phyloP scores from a whole-genome alignment of 257 asterid species.

The Verbascum thapsus region DNA sequence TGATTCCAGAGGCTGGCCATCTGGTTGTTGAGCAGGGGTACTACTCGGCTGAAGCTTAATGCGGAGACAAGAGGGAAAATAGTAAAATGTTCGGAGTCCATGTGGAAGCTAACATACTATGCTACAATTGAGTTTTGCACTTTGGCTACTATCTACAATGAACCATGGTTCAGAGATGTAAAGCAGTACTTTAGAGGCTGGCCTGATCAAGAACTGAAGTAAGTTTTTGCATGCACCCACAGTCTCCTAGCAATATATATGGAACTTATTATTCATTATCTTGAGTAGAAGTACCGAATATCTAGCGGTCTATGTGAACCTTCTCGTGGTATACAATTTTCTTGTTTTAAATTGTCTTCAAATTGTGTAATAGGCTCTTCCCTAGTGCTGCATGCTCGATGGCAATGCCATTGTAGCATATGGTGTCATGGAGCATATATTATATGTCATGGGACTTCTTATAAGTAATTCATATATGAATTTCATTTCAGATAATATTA shows the following conservation, averaged over 20 bases:
- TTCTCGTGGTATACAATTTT: conserved; percentile 5
- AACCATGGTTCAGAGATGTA: conserved; percentile 75
- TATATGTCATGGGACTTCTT: too few relatives aligned
- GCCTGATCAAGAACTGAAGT: conserved; percentile 83
- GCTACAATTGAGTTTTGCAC: conserved; percentile 64
- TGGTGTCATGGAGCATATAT: too few relatives aligned
- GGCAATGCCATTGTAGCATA: not conserved
- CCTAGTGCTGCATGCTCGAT: not conserved
- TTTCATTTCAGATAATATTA: too few relatives aligned
- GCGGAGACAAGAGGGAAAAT: conserved; percentile 62
- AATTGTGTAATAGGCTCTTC: not conserved
- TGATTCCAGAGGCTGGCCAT: conserved; percentile 68
- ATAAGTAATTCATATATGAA: too few relatives aligned
- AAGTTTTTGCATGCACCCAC: conserved; percentile 28
- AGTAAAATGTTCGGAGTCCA: conserved; percentile 83
- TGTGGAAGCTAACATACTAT: conserved; percentile 94
- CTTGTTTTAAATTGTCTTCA: conserved; percentile 9
- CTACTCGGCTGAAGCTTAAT: conserved; percentile 44
- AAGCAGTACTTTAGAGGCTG: conserved; percentile 72
- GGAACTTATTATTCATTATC: conserved; percentile 13
- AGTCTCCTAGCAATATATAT: conserved; percentile 15
- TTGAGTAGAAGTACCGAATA: conserved; percentile 11
- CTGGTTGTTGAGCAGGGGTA: conserved; percentile 61
- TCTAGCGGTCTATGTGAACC: too few relatives aligned
- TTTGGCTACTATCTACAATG: conserved; percentile 48